Evolutionary conservation across 208 protist genomes (phyloP).

Genomic region (Plasmodiophora brassicae): DNA sequence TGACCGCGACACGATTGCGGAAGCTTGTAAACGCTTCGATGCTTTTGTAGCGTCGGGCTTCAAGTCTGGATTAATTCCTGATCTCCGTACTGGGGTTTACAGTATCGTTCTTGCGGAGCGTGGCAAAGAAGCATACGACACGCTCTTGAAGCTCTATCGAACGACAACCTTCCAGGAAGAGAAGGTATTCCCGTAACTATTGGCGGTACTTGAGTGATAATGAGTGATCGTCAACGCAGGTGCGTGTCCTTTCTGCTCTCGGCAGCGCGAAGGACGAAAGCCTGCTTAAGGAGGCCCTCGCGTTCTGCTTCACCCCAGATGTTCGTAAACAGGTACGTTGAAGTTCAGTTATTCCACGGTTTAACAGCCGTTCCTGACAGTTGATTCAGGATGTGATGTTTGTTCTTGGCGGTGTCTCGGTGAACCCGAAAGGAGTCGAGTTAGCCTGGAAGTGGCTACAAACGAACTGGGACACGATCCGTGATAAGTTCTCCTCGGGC

Average conservation of each 20-base stretch:
- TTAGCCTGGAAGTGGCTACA: not conserved
- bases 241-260: not conserved
- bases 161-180: not conserved
- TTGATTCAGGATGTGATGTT: slow-evolving; percentile 15
- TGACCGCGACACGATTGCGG: not conserved
- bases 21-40: not conserved
- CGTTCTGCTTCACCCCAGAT: not conserved
- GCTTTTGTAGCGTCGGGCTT: not conserved
- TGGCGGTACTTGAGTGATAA: too few relatives aligned
- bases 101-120: not conserved
- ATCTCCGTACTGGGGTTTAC: not conserved
- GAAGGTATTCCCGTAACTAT: not conserved
- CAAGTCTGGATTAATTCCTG: not conserved
- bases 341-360: too few relatives aligned
- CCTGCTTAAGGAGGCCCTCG: not conserved
- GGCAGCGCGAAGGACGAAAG: not conserved
- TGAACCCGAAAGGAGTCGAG: not conserved
- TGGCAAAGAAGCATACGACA: not conserved
- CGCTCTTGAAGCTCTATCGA: not conserved
- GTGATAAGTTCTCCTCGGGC: not conserved
- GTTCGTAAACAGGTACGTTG: slow-evolving; percentile 28
- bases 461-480: not conserved
- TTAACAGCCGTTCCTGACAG: too few relatives aligned
- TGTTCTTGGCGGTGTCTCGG: not conserved
- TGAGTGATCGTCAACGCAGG: too few relatives aligned